phyloP scores from a whole-genome alignment of 2,329 filamentous ascomycete species.

The Ceratocystis lukuohia region DNA sequence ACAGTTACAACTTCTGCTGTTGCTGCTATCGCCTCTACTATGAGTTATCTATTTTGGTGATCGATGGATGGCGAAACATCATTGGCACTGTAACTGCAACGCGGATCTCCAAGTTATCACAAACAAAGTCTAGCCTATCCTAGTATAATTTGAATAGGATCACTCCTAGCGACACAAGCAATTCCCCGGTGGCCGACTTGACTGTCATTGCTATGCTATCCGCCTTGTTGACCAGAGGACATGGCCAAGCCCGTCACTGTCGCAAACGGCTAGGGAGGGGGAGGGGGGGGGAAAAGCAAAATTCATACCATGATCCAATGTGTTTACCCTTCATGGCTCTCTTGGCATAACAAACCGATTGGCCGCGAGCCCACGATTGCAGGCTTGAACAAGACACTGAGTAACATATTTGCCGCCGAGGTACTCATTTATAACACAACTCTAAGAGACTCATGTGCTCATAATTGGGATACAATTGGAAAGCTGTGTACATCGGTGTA shows the following conservation, averaged over 20 bases:
- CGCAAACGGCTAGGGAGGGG: background rate
- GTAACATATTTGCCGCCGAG: background rate
- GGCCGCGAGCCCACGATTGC: background rate
- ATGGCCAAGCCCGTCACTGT: background rate
- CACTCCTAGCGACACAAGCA: background rate
- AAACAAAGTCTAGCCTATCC: background rate
- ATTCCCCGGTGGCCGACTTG: too few relatives aligned
- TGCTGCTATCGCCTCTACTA: background rate
- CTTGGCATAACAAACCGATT: background rate
- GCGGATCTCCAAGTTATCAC: constrained; percentile 1
- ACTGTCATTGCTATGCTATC: background rate
- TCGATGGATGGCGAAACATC: constrained; percentile 1
- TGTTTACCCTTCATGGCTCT: background rate
- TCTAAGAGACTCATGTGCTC: background rate
- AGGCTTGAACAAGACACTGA: background rate
- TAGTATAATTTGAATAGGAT: background rate
- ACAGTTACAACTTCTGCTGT: background rate
- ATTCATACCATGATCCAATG: background rate
- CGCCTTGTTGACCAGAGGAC: background rate
- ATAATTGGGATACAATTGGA: background rate
- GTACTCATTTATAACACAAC: background rate
- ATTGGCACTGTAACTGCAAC: constrained; percentile 3
- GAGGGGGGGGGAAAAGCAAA: background rate
- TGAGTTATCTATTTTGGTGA: background rate
- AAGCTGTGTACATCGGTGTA: background rate